Base-by-base conservation (phyloP, 2,329 filamentous ascomycete genomes). In the Alternaria viburni region DNA sequence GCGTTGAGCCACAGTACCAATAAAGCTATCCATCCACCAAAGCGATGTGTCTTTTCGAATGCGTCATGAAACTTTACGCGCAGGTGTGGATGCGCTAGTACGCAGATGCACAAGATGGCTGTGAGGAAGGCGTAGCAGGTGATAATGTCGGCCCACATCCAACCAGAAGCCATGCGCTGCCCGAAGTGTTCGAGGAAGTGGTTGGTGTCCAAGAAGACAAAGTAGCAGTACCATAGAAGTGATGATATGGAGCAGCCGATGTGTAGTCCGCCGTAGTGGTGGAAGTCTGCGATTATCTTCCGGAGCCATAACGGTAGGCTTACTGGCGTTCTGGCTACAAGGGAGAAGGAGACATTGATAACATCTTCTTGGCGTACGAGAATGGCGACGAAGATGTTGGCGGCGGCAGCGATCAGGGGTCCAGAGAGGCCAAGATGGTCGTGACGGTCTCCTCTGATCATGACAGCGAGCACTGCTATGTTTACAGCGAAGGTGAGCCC, bases 211-310 rank as follows among this genome's bases (percentile, higher is more conserved):
- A 80, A 59, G 5, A 71, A 71, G 3, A 78, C 73, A 62, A 84
- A 81, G 49, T 79, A 62, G n/a, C 81, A 71, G 69, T 82, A 85
- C 84, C 84, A 86, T 17, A 74, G 47, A 7, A 74, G 66, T 1
- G 74, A 71, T 8, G 76, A 73, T 4, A 79, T 47, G 2, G 77
- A 74, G 17, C 70, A 66, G 25, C 79, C 78, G 32, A 74, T 74
- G 50, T 80, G 79, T 3, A 79, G 56, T 8, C 78, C 77, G 2
- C 79, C 79, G 50, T 75, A 77, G 47, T 73, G 70, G 54, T 80
- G 77, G 7, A 77, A 67, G 52, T 72, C 67, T 26, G 74, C 73
- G 15, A 77, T 52, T 3, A 59, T 17, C 19, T 62, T 69, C 11
- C 77, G 74, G 3, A 78, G 9, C 11, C 64, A 41, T 5, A 79